Evolutionary conservation across 1,284 basidiomycete species (phyloP), one percentile per base, ranked within the genome.

Genomic region (Moesziomyces aphidis): DNA sequence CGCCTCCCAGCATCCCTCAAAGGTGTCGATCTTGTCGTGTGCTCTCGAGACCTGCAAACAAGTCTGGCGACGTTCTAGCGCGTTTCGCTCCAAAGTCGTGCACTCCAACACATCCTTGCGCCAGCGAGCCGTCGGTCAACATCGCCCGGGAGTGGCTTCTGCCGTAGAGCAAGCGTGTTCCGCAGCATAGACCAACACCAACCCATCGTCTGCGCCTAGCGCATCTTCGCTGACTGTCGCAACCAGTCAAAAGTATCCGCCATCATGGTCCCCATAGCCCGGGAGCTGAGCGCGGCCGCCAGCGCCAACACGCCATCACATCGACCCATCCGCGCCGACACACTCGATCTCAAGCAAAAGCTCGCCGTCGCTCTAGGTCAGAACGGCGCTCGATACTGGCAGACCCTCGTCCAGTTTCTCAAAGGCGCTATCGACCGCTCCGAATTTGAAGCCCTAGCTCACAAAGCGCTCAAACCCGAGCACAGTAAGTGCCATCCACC

Each of bases 381-480:
- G 24, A 73, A 78, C 34, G 79, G 81, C 8, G 68, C 69, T 3
- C 71, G 74, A 36, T 87, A 87, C 79, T 87, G 86, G 86, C 55
- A 72, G 31, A 78, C 83, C 3, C 76, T 87, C 17, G 69, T 79
- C 3, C 82, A 80, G 21, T 86, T 86, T 65, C 70, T 85, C 67
- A 81, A 78, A 10, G 86, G 83, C 10, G 77, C 81, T 54, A 83
- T 86, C 50, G 84, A 83, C 53, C 73, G 85, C 2, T 55, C 61
- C 7, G 86, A 87, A 64, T 85, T 86, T 56, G 85, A 86, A 24
- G 67, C 78, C 44, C 73, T 81, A 47, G 79, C 77, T 31, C 61
- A 73, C 52, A 60, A 66, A 43, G 70, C 67, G 53, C 61, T 85
- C 46, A 66, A 79, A 47, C 31, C 61, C n/a, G 82, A 81, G 47